Evolutionary conservation across 2,329 filamentous ascomycete species (phyloP), one percentile per base, ranked within the genome.

Genomic region (Torrubiellomyces zombiae): DNA sequence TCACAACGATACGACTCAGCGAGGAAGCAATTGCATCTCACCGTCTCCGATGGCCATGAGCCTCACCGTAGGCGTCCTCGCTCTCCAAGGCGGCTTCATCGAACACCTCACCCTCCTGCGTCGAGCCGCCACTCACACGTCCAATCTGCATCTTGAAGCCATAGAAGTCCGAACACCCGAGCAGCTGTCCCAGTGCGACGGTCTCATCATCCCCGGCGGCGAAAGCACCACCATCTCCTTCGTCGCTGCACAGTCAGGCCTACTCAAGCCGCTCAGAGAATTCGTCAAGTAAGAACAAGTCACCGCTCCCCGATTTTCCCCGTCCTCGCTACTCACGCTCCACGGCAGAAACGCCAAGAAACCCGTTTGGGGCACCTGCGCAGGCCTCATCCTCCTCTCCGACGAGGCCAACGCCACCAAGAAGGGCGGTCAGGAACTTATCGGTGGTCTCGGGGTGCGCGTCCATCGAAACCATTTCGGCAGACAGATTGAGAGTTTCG

Each of bases 391-490:
- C 38, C 58, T 95, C 24, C 72, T 98, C 24, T 77, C 83, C 2
- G 79, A 93, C 42, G 73, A 77, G 30, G 86, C 83, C 24, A 92
- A 86, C 47, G 69, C 75, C 33, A 83, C 80, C 18, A 95, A 94
- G 48, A 74, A 78, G 41, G 83, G 82, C 21, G 86, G 86, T 0
- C 89, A 95, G 50, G 82, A 93, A 31, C 64, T 95, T 27, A 82
- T 98, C 33, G 89, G 89, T 9, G 89, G 89, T 3, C 63, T 98
- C 18, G 75, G 83, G 42, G 85, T 98, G 18, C 65, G 81, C 22
- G 85, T 95, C 16, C 83, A 91, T 44, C 67, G 89, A 23, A 98
- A 95, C 44, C 82, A 94, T 49, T 98, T 94, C 44, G 89, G 89
- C 4, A 69, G 86, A 27, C 89, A 98, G 51, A 75, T 78, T 9